Evolutionary conservation across 2,329 filamentous ascomycete species (phyloP).

Genomic region (Xylaria multiplex): DNA sequence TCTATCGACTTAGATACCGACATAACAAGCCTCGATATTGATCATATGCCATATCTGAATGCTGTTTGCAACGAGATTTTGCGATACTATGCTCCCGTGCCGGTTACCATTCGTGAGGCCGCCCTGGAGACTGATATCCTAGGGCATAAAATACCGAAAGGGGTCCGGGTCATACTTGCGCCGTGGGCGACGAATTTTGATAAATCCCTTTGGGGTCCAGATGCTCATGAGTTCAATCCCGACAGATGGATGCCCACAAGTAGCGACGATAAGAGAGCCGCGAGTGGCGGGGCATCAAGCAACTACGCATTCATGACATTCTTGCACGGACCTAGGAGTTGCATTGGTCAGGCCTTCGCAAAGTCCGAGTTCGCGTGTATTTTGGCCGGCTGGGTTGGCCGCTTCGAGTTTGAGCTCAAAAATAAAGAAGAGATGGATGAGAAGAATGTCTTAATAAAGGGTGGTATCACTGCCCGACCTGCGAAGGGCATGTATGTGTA

Average conservation of each 20-base stretch:
- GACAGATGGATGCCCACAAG: constrained; percentile 72
- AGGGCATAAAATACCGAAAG: constrained; percentile 69
- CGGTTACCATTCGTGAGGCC: constrained; percentile 69
- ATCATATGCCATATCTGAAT: constrained; percentile 54
- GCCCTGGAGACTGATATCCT: constrained; percentile 65
- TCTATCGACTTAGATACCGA: constrained; percentile 48
- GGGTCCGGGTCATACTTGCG: constrained; percentile 71
- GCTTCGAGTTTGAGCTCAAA: constrained; percentile 71
- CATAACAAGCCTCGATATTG: constrained; percentile 51
- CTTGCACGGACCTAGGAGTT: constrained; percentile 84
- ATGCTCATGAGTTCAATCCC: constrained; percentile 80
- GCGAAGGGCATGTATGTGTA: constrained; percentile 76
- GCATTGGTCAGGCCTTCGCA: constrained; percentile 85
- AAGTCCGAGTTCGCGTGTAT: constrained; percentile 87
- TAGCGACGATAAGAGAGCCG: constrained; percentile 55
- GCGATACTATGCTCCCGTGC: constrained; percentile 56
- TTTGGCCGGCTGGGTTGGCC: constrained; percentile 78
- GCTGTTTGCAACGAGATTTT: constrained; percentile 58
- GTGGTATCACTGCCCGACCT: constrained; percentile 77
- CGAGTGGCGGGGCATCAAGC: constrained; percentile 75
- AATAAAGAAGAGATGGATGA: constrained; percentile 72
- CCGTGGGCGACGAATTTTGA: constrained; percentile 77
- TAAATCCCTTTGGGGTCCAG: constrained; percentile 76
- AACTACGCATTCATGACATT: constrained; percentile 87
- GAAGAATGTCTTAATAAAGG: constrained; percentile 72